These are phyloP conservation scores for Jatropha curcas DNA, from an alignment of 345 rosid genomes.

Conservation along the genomic window DNA sequence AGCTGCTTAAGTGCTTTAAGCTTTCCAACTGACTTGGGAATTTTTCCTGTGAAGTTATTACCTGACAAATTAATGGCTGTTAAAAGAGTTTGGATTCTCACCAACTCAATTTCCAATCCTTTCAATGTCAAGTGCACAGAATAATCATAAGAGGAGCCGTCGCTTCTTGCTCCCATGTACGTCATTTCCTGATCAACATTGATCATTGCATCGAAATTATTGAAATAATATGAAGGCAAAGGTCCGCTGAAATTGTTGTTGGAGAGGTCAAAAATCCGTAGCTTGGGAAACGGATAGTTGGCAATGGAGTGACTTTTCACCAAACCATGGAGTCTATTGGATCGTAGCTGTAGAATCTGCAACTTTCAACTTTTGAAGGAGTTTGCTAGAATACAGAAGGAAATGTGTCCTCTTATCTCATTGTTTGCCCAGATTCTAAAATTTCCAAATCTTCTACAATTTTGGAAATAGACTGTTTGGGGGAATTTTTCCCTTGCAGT, in stretches of 20 bases:
- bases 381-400: slow-evolving; percentile 29
- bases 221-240: background rate
- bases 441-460: slow-evolving; percentile 28
- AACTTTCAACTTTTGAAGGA: slow-evolving; percentile 20
- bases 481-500: slow-evolving; percentile 20
- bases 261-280: slow-evolving; percentile 17
- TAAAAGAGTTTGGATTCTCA: background rate
- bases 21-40: background rate
- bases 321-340: too few species aligned
- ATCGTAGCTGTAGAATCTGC: slow-evolving; percentile 27
- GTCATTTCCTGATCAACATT: background rate
- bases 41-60: background rate
- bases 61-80: background rate
- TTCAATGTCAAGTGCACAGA: background rate
- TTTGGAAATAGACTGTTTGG: slow-evolving; percentile 16
- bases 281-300: background rate
- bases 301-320: background rate
- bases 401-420: slow-evolving; percentile 25
- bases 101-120: background rate
- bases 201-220: background rate
- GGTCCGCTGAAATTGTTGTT: background rate
- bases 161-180: background rate
- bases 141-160: background rate
- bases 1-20: background rate
- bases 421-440: slow-evolving; percentile 37